Percentiles rank a stretch among this genome's conserved stretches.
Conservation (phyloP, 2,329 filamentous ascomycete species). For the Dendrostoma leiphaemia region DNA sequence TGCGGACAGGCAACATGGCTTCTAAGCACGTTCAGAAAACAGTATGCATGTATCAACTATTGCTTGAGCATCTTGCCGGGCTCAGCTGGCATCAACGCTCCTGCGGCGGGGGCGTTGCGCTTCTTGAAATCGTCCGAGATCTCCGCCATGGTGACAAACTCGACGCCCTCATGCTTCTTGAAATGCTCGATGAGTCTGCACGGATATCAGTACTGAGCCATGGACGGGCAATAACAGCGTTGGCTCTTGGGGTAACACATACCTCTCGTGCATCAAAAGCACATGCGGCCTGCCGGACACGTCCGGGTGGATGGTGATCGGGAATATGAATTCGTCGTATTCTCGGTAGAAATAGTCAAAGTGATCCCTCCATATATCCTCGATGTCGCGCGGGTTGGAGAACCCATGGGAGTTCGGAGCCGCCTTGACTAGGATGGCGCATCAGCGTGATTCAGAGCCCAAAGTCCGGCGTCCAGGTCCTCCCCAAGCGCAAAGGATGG, state of each 20-base stretch:
- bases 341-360: slow-evolving; percentile 75
- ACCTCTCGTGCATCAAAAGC: slow-evolving; percentile 39
- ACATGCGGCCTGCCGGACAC: slow-evolving; percentile 69
- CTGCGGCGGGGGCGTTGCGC: slow-evolving; percentile 55
- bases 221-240: too few relatives aligned
- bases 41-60: neutral
- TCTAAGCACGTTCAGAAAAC: neutral
- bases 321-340: slow-evolving; percentile 75
- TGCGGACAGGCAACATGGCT: too few relatives aligned
- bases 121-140: slow-evolving; percentile 73
- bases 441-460: too few relatives aligned
- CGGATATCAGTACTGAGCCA: slow-evolving; percentile 26
- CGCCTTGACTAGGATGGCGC: slow-evolving; percentile 62
- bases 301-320: slow-evolving; percentile 75
- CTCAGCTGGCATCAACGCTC: slow-evolving; percentile 59
- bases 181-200: slow-evolving; percentile 64
- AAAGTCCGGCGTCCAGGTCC: too few relatives aligned
- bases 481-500: too few relatives aligned
- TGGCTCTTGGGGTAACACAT: too few relatives aligned
- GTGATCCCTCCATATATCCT: slow-evolving; percentile 65
- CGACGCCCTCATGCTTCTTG: slow-evolving; percentile 51
- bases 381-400: slow-evolving; percentile 53
- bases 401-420: slow-evolving; percentile 60
- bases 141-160: slow-evolving; percentile 68
- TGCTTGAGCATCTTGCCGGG: slow-evolving; percentile 47